These are phyloP conservation scores for Pyricularia sp. DNA, from an alignment of 2,329 filamentous ascomycete species.

Conservation along the genomic window DNA sequence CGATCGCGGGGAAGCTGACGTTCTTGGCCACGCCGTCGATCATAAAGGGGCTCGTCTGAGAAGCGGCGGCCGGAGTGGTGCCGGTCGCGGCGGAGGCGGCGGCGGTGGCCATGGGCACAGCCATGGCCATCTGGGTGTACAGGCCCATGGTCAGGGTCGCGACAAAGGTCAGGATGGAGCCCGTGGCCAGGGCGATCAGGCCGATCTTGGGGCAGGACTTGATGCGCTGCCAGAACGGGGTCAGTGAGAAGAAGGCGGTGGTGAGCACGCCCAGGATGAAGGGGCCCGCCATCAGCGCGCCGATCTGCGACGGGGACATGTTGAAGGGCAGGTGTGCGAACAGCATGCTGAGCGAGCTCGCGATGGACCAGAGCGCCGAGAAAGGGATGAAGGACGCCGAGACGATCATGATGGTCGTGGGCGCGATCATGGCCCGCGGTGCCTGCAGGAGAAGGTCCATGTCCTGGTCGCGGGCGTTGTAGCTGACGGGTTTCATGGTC, in stretches of 20 bases:
- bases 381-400: conserved; percentile 34
- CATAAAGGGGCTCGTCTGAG: conserved; percentile 16
- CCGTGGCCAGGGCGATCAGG: conserved; percentile 24
- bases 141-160: conserved; percentile 37
- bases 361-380: conserved; percentile 36
- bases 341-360: conserved; percentile 34
- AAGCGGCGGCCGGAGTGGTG: conserved; percentile 21
- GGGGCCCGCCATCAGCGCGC: conserved; percentile 33
- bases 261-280: conserved; percentile 29
- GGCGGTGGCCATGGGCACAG: conserved; percentile 10
- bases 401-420: conserved; percentile 37
- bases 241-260: conserved; percentile 22
- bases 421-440: conserved; percentile 37
- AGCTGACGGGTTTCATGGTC: conserved; percentile 29
- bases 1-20: conserved; percentile 30
- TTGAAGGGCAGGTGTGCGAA: conserved; percentile 34
- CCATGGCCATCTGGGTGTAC: conserved; percentile 26
- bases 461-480: conserved; percentile 19
- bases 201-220: conserved; percentile 23
- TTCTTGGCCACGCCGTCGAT: conserved; percentile 16
- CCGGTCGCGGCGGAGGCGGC: conserved; percentile 11
- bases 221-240: conserved; percentile 16
- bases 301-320: conserved; percentile 28
- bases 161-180: conserved; percentile 27
- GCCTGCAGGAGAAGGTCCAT: conserved; percentile 29